phyloP scores from a whole-genome alignment of 352 stramenopile genomes.

The Phytophthora ohioensis region DNA sequence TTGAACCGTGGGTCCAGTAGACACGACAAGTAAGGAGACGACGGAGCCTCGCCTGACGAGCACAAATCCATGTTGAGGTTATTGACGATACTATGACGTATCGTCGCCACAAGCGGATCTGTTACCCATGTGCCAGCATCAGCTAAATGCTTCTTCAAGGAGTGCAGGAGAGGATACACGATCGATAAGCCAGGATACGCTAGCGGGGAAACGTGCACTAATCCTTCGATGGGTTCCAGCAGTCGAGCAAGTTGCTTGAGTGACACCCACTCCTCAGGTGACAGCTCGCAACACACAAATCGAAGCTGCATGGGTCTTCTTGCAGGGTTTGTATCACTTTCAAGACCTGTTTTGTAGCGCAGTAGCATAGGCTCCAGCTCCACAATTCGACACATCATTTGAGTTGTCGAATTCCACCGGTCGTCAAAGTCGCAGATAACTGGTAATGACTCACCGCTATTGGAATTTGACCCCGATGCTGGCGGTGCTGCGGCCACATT shows the following conservation, averaged over 20 bases:
- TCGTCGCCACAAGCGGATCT: constrained; percentile 64
- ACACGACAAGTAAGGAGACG: constrained; percentile 74
- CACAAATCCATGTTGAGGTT: constrained; percentile 66
- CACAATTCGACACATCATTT: constrained; percentile 86
- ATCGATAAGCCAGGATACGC: constrained; percentile 80
- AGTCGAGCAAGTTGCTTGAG: constrained; percentile 75
- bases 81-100: constrained; percentile 66
- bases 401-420: constrained; percentile 78
- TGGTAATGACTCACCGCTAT: constrained; percentile 46
- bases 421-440: constrained; percentile 86
- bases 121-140: constrained; percentile 71
- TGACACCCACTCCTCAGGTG: constrained; percentile 68
- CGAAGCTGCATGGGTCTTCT: constrained; percentile 79
- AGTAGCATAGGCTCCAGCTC: constrained; percentile 77
- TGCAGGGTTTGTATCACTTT: constrained; percentile 76
- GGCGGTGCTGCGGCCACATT: constrained; percentile 3
- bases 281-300: constrained; percentile 81
- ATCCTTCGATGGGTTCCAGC: constrained; percentile 69
- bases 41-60: constrained; percentile 50
- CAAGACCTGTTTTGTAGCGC: constrained; percentile 80
- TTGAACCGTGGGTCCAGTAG: constrained; percentile 83
- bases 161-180: constrained; percentile 72
- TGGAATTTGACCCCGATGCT: constrained; percentile 11
- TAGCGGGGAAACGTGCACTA: constrained; percentile 71
- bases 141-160: constrained; percentile 74